Evolutionary conservation across 352 stramenopile species (phyloP), one percentile per base, ranked within the genome.

Genomic region (Phytophthora niederhauseri): DNA sequence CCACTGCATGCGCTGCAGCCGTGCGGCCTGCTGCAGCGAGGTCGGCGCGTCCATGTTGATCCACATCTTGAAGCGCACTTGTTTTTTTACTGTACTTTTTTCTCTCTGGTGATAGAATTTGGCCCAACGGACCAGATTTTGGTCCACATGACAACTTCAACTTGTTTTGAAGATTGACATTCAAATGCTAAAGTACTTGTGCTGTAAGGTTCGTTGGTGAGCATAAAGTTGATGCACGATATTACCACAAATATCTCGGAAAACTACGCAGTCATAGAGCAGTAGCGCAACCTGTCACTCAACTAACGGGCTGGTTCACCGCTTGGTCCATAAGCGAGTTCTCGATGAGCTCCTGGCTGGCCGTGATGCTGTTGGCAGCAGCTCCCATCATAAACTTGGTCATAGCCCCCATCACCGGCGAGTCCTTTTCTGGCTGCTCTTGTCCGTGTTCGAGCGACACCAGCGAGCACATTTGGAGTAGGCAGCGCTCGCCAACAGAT

Each of bases 391-490:
- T 76, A 36, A 80, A 80, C 61, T 80, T 76, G 24, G 73, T 80
- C 56, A 80, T 75, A 14, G 73, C 66, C 6, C 73, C 70, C 61
- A 77, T 73, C 3, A 73, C 72, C 7, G 73, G 57, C 12, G 69
- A 68, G 24, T 80, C 73, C 31, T 66, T 73, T 55, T 76, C 69
- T 12, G 59, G 64, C 15, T 64, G 59, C 9, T 76, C 64, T 57
- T 72, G 64, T 22, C 69, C 69, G 15, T 75, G 68, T 45, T 76
- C 69, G 9, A 76, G 69, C 12, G 69, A 76, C 49, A 76, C 69
- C 12, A 79, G 54, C 19, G 76, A 74, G 54, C 78, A 85, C 59
- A 75, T 82, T 61, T 90, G 81, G 22, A 92, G 71, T 43, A 91
- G 64, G 38, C 78, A 76, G 36, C 70, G 70, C 6, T 57, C 41